A percentile compares a stretch with the other conserved stretches of the same genome.
phyloP scores from a whole-genome alignment of 1,284 basidiomycete genomes.

The Trichosporon asahii region DNA sequence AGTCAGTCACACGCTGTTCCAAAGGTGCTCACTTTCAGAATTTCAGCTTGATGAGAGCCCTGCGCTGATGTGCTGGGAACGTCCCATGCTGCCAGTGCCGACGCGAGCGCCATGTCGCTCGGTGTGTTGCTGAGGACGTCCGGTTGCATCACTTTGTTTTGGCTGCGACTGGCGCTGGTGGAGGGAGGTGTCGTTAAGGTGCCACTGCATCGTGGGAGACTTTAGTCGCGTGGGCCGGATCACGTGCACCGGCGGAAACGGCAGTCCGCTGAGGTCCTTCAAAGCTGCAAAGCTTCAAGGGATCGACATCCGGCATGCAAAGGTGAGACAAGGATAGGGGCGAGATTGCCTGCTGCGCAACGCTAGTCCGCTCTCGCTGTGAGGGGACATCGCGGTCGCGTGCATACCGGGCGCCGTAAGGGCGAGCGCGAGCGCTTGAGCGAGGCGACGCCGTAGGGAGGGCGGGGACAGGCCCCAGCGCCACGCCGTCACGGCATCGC shows the following conservation, averaged over 20 bases:
- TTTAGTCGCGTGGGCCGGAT: neutral
- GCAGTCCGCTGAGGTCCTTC: neutral
- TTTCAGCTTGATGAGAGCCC: constrained; percentile 29
- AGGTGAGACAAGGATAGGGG: neutral
- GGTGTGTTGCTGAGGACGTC: constrained; percentile 4
- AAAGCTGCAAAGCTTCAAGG: neutral
- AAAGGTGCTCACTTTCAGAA: constrained; percentile 26
- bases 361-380: neutral
- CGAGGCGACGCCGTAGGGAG: neutral
- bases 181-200: too few species aligned
- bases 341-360: neutral
- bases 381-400: neutral
- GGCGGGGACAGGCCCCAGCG: neutral
- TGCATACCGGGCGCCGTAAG: neutral
- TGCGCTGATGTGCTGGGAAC: constrained; percentile 33
- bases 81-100: constrained; percentile 35
- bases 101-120: constrained; percentile 32
- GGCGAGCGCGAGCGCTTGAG: too few species aligned
- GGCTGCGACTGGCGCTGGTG: neutral
- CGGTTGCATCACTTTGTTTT: neutral
- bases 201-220: neutral
- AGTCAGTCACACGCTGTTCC: constrained; percentile 7
- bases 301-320: neutral
- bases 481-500: neutral
- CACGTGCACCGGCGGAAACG: neutral